These are phyloP conservation scores for Alternaria metachromatica DNA, from an alignment of 2,329 filamentous ascomycete genomes.

Conservation along the genomic window DNA sequence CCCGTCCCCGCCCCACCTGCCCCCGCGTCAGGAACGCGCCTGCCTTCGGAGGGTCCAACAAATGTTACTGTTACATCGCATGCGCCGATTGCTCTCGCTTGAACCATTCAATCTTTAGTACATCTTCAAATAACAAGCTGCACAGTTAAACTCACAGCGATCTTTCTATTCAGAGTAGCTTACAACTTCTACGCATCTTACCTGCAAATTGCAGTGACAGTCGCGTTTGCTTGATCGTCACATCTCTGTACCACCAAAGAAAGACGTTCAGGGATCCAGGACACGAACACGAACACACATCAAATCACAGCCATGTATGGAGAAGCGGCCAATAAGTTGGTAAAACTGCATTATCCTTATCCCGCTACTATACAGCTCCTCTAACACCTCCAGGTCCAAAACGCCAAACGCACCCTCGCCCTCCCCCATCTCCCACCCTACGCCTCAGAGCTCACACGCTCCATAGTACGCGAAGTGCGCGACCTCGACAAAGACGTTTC, in stretches of 20 bases:
- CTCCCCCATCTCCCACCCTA: constrained; percentile 87
- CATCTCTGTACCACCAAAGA: neutral
- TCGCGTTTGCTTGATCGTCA: neutral
- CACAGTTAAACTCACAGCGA: too few species aligned
- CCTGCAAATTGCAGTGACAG: neutral
- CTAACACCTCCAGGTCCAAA: constrained; percentile 71
- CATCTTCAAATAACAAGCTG: neutral
- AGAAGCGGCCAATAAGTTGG: constrained; percentile 84
- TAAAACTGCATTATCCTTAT: constrained; percentile 48
- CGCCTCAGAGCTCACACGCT: constrained; percentile 87
- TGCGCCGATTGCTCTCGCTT: neutral
- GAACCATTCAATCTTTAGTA: too few species aligned
- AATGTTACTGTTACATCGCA: constrained; percentile 1
- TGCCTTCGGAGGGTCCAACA: constrained; percentile 12
- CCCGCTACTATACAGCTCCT: neutral
- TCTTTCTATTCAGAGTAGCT: neutral
- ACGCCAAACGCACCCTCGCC: constrained; percentile 93
- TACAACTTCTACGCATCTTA: neutral
- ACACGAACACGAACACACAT: too few species aligned
- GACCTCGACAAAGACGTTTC: constrained; percentile 88
- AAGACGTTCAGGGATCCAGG: too few species aligned
- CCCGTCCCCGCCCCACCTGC: constrained; percentile 18
- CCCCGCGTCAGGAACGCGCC: constrained; percentile 25
- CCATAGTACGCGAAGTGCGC: constrained; percentile 87
- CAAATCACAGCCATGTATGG: constrained; percentile 83